phyloP scores from a whole-genome alignment of 495 filamentous ascomycete species.

The Neurospora sp. region DNA sequence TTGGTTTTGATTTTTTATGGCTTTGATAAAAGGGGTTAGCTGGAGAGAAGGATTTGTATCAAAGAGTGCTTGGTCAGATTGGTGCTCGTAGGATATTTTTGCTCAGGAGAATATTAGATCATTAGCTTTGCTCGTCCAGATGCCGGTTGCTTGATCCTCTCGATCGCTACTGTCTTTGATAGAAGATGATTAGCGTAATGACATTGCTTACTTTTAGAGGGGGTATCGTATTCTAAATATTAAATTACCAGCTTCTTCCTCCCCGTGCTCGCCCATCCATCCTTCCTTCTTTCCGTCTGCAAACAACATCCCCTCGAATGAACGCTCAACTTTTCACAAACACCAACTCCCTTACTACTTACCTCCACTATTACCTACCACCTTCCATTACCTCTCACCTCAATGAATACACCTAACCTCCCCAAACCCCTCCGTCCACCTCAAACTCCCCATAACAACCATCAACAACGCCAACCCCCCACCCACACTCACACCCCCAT shows the following conservation, averaged over 20 bases:
- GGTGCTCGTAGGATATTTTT: background rate
- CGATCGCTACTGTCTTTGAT: background rate
- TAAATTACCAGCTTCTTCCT: background rate
- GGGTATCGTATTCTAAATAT: background rate
- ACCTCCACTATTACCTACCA: too few relatives aligned
- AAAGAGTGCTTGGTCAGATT: background rate
- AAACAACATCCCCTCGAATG: background rate
- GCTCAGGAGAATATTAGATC: background rate
- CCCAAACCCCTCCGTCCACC: conserved; percentile 61
- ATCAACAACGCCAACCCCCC: conserved; percentile 57
- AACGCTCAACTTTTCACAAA: background rate
- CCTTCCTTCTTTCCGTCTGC: background rate
- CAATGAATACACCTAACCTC: conserved; percentile 33
- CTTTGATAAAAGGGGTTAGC: background rate
- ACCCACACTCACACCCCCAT: conserved; percentile 57
- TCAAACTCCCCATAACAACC: conserved; percentile 67
- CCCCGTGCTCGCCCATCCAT: background rate
- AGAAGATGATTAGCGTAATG: background rate
- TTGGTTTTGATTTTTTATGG: background rate
- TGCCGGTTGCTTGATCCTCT: background rate
- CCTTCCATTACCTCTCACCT: too few relatives aligned
- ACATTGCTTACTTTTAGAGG: background rate
- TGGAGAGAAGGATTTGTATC: background rate
- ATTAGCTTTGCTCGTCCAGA: background rate
- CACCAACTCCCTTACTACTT: too few relatives aligned